Percentiles rank a stretch among this genome's conserved stretches.
Evolutionary conservation across 129 eudicot species (phyloP).

Genomic region (Flaveria trinervia): DNA sequence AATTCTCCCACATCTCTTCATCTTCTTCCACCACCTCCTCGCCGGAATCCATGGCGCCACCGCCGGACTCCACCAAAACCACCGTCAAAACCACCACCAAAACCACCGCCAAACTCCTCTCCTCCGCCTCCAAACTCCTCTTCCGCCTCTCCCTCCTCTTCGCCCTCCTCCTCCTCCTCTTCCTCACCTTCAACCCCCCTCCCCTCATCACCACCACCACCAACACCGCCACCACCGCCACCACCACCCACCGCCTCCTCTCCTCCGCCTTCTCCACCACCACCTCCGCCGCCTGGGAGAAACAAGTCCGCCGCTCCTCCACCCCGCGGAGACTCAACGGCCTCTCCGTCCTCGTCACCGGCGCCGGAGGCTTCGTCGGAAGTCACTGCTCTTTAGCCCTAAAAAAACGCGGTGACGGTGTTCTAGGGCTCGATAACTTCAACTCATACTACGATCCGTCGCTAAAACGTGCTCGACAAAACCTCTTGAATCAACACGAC

Average conservation of each 20-base stretch:
- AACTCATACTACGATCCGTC: conserved; percentile 72
- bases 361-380: conserved; percentile 81
- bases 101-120: conserved; percentile 66
- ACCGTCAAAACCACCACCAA: conserved; percentile 64
- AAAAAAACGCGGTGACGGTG: conserved; percentile 73
- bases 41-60: conserved; percentile 40
- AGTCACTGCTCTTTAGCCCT: conserved; percentile 61
- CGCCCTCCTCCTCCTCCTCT: conserved; percentile 57
- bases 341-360: conserved; percentile 64
- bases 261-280: conserved; percentile 68
- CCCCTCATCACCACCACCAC: conserved; percentile 8
- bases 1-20: not conserved
- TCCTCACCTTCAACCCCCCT: conserved; percentile 68
- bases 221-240: conserved; percentile 47
- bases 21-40: not conserved
- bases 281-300: conserved; percentile 63
- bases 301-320: conserved; percentile 59
- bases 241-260: conserved; percentile 43
- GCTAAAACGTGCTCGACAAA: conserved; percentile 62
- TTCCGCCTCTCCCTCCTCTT: conserved; percentile 73
- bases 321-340: conserved; percentile 58
- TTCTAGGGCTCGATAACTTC: conserved; percentile 69
- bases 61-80: conserved; percentile 64
- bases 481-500: conserved; percentile 33
- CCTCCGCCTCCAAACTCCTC: conserved; percentile 79